phyloP scores from a whole-genome alignment of 805 yeast species.

The Candida maltosa region DNA sequence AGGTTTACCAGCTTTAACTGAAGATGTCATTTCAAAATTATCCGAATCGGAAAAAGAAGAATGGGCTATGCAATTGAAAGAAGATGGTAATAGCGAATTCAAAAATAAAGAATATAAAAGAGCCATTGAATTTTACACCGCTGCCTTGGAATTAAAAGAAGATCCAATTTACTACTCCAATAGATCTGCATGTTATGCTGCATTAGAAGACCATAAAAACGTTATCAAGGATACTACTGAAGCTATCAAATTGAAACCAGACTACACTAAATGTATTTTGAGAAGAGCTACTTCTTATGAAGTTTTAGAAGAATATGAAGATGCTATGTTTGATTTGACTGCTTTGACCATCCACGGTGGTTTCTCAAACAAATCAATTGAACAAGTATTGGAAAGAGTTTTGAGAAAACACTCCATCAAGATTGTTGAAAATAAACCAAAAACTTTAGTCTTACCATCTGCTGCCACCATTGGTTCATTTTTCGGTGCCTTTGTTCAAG shows the following conservation, averaged over 20 bases:
- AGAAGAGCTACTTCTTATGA: conserved; percentile 95
- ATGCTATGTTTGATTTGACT: conserved; percentile 89
- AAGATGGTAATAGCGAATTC: conserved; percentile 82
- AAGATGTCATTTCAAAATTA: conserved; percentile 43
- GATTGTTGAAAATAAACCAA: conserved; percentile 60
- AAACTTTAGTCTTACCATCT: conserved; percentile 65
- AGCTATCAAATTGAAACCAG: conserved; percentile 84
- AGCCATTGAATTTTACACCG: conserved; percentile 79
- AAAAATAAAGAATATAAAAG: conserved; percentile 62
- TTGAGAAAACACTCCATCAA: conserved; percentile 76
- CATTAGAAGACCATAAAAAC: conserved; percentile 73
- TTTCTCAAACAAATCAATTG: conserved; percentile 72
- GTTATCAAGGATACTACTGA: conserved; percentile 84
- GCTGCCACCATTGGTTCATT: conserved; percentile 81
- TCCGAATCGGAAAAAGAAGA: conserved; percentile 52
- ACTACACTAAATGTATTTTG: conserved; percentile 83
- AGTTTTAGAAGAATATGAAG: conserved; percentile 68
- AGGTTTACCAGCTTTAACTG: conserved; percentile 59
- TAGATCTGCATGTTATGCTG: conserved; percentile 93
- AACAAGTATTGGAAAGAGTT: conserved; percentile 81
- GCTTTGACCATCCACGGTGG: conserved; percentile 85
- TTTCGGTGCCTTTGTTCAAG: conserved; percentile 77
- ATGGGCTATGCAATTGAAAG: conserved; percentile 76
- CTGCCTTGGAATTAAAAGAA: conserved; percentile 68
- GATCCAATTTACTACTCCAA: conserved; percentile 93